Conservation (phyloP, 306 rosid species). For the Coriaria nepalensis region DNA sequence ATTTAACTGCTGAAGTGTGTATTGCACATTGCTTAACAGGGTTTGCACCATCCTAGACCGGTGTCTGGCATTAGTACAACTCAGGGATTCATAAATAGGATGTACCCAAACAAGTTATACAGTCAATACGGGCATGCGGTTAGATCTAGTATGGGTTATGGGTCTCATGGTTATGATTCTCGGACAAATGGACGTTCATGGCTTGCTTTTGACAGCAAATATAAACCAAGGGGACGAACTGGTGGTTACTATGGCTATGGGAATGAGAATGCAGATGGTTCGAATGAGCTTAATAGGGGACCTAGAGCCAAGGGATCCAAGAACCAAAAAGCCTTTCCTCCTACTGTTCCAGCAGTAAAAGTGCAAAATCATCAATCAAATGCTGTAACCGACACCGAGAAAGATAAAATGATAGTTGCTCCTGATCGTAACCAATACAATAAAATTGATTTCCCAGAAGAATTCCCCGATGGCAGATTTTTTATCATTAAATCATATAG, state of each 20-base stretch:
- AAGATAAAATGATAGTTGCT: conserved; percentile 26
- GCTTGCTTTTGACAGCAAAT: conserved; percentile 76
- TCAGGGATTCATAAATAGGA: conserved; percentile 53
- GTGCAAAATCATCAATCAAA: conserved; percentile 47
- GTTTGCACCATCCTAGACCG: conserved; percentile 85
- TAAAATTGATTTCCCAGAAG: conserved; percentile 52
- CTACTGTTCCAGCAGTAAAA: conserved; percentile 42
- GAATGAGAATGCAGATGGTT: conserved; percentile 77
- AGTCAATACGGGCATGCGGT: conserved; percentile 61
- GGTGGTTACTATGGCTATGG: conserved; percentile 68
- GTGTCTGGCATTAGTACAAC: conserved; percentile 56
- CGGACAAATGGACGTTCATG: conserved; percentile 63
- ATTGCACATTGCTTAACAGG: conserved; percentile 22
- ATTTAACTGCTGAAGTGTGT: background rate
- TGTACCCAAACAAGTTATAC: conserved; percentile 66
- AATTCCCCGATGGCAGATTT: conserved; percentile 53
- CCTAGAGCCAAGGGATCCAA: conserved; percentile 81
- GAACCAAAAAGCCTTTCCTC: conserved; percentile 56
- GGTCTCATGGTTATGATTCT: conserved; percentile 72
- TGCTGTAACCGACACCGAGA: conserved; percentile 41
- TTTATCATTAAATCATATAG: conserved; percentile 88
- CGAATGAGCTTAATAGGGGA: conserved; percentile 81
- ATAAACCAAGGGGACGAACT: conserved; percentile 65
- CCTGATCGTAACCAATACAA: conserved; percentile 69
- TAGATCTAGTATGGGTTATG: conserved; percentile 77